These are phyloP conservation scores for Clavispora asparagi DNA, from an alignment of 805 yeast genomes.

Conservation along the genomic window DNA sequence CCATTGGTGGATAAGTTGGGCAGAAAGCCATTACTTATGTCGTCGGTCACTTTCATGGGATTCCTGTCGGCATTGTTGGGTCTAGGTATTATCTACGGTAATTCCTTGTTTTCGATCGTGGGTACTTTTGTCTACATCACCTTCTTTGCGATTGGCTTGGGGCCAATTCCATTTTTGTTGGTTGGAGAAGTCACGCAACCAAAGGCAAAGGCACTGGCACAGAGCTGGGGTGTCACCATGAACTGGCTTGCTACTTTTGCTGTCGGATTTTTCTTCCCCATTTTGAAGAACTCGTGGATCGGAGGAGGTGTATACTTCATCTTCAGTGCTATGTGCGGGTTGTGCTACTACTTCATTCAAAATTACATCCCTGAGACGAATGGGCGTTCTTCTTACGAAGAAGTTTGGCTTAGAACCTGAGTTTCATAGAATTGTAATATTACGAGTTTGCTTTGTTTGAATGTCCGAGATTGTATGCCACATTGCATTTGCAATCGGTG, in stretches of 20 bases:
- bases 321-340: slow-evolving; percentile 56
- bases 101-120: slow-evolving; percentile 47
- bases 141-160: slow-evolving; percentile 86
- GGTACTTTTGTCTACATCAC: slow-evolving; percentile 73
- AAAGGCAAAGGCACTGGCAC: slow-evolving; percentile 79
- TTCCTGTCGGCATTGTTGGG: slow-evolving; percentile 59
- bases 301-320: slow-evolving; percentile 78
- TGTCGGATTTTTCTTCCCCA: slow-evolving; percentile 78
- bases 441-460: neutral
- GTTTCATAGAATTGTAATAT: neutral
- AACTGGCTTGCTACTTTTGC: slow-evolving; percentile 89
- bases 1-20: slow-evolving; percentile 72
- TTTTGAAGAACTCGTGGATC: slow-evolving; percentile 47
- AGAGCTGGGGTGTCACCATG: slow-evolving; percentile 84
- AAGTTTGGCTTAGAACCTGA: slow-evolving; percentile 51
- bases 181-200: slow-evolving; percentile 85
- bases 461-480: neutral
- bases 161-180: slow-evolving; percentile 90
- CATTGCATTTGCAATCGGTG: neutral
- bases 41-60: slow-evolving; percentile 67
- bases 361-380: slow-evolving; percentile 69
- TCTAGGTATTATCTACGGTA: slow-evolving; percentile 50
- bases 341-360: slow-evolving; percentile 45
- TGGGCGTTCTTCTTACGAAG: slow-evolving; percentile 54
- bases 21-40: slow-evolving; percentile 63